Percentiles rank a stretch among this genome's conserved stretches.
Evolutionary conservation across 345 rosid species (phyloP).

Genomic region (Aethionema arabicum): DNA sequence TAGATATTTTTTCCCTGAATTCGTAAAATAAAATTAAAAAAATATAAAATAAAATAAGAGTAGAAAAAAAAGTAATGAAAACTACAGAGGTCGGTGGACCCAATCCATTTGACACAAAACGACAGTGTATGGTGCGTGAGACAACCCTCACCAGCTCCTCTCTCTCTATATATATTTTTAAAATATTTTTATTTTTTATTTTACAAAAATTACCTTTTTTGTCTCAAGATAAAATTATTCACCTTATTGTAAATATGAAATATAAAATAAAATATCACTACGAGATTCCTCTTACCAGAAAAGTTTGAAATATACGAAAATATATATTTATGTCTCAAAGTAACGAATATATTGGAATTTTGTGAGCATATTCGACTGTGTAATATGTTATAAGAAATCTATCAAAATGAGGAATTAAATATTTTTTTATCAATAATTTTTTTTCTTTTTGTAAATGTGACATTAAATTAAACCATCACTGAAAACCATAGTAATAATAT

Average conservation of each 20-base stretch:
- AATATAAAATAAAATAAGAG: constrained; percentile 15
- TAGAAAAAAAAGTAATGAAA: constrained; percentile 35
- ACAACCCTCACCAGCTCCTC: constrained; percentile 55
- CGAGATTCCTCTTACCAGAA: constrained; percentile 6
- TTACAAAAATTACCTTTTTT: neutral
- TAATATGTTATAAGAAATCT: neutral
- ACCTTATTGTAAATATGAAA: neutral
- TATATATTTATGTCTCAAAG: neutral
- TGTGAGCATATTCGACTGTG: constrained; percentile 15
- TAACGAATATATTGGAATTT: constrained; percentile 16
- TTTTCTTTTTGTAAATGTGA: neutral
- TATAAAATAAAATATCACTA: constrained; percentile 12
- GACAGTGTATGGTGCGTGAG: constrained; percentile 68
- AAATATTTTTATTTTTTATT: constrained; percentile 1
- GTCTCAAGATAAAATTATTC: neutral
- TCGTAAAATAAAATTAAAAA: constrained; percentile 20
- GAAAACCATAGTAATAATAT: too few species aligned
- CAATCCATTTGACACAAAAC: constrained; percentile 61
- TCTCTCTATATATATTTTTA: constrained; percentile 37
- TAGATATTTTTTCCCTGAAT: neutral
- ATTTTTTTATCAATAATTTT: neutral
- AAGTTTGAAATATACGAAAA: constrained; percentile 1
- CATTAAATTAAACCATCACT: too few species aligned
- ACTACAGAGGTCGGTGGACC: constrained; percentile 75
- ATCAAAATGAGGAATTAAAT: neutral